These are phyloP conservation scores for Crassisporium funariophilum DNA, from an alignment of 768 basidiomycete species.

Conservation along the genomic window DNA sequence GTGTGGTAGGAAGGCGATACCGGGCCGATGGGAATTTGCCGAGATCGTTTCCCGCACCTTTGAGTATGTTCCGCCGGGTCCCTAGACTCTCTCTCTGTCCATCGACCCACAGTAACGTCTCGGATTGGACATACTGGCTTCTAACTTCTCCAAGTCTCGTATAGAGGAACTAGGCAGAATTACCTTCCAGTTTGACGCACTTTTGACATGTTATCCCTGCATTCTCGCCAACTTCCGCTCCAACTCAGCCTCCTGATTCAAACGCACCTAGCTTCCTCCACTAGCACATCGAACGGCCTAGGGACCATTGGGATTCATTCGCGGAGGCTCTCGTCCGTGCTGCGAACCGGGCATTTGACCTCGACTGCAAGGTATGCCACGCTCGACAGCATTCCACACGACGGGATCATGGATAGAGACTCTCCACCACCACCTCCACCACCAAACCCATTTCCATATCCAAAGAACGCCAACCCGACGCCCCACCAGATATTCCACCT, in stretches of 20 bases:
- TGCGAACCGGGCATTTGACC: neutral
- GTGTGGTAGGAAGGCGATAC: no score
- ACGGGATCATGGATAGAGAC: neutral
- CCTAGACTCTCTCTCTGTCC: no score
- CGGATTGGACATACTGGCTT: no score
- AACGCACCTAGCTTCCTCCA: neutral
- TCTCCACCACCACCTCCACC: constrained; percentile 1
- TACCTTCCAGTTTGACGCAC: no score
- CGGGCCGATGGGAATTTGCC: no score
- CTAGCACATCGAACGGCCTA: neutral
- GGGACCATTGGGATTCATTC: no score
- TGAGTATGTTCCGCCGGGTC: no score
- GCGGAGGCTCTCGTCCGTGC: neutral
- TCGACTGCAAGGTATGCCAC: constrained; percentile 2
- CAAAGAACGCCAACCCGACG: constrained; percentile 52
- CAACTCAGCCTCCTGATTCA: neutral
- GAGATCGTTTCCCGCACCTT: no score
- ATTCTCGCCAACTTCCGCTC: constrained; percentile 5
- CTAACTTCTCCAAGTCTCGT: no score
- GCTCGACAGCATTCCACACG: neutral
- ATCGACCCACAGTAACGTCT: no score
- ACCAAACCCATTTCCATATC: constrained; percentile 46
- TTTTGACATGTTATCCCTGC: neutral
- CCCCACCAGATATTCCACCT: constrained; percentile 79
- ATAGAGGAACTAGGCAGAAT: no score